Percentiles rank a stretch among this genome's conserved stretches.
phyloP scores from a whole-genome alignment of 2,329 filamentous ascomycete species.

The Raffaelea ambrosiae region DNA sequence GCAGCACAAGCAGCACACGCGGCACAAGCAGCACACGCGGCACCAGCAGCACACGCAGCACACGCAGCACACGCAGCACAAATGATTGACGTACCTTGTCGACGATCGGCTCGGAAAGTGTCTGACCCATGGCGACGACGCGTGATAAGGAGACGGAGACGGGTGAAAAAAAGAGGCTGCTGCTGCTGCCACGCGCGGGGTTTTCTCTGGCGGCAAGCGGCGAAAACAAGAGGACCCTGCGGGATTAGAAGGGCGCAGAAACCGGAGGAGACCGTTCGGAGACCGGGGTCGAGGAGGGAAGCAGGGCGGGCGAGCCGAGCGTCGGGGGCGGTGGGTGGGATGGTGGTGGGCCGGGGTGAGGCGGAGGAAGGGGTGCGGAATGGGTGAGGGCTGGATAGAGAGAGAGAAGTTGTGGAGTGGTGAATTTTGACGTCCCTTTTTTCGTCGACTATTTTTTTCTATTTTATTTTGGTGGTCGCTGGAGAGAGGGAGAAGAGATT shows the following conservation, averaged over 20 bases:
- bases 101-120: constrained; percentile 95
- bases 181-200: constrained; percentile 1
- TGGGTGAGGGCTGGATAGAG: constrained; percentile 1
- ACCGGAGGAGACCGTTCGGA: not conserved
- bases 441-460: constrained; percentile 7
- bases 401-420: constrained; percentile 5
- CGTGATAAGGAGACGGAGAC: constrained; percentile 8
- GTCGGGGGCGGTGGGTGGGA: not conserved
- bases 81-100: constrained; percentile 70
- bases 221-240: not conserved
- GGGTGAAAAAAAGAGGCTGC: not conserved
- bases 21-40: too few species aligned
- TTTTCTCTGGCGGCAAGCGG: not conserved
- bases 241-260: not conserved
- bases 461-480: constrained; percentile 5
- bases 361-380: constrained; percentile 7
- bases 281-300: not conserved
- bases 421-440: constrained; percentile 3
- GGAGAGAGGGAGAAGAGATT: constrained; percentile 7
- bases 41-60: too few species aligned
- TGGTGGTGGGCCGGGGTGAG: constrained; percentile 9
- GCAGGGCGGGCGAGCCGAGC: not conserved
- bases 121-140: constrained; percentile 78
- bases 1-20: too few species aligned
- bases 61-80: too few species aligned